Base-by-base conservation (phyloP, 2,329 filamentous ascomycete genomes). In the Aspergillaceae sp. region DNA sequence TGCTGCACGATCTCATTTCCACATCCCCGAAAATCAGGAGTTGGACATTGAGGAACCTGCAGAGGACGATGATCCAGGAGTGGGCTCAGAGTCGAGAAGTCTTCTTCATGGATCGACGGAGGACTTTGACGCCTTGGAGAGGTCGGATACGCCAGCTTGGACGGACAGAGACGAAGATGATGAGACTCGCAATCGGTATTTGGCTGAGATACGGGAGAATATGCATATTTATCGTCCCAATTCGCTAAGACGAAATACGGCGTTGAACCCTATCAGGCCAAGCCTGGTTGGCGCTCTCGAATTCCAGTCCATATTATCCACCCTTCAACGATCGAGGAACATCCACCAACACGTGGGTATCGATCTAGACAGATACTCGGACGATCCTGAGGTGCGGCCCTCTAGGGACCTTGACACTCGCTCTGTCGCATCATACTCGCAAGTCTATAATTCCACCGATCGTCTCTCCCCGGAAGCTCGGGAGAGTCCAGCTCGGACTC, bases 211-310 rank as follows among this genome's bases (percentile, higher is more conserved):
- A 61, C 84, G 85, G 35, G 92, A 83, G 64, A 95, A 88, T 64
- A 98, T 98, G 92, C 85, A 91, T 47, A 76, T 97, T 29, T 82
- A 82, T 54, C 80, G 88, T 26, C 80, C 86, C 1, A 72, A 73
- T 30, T 75, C 80, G 40, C 78, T 82, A 51, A 80, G 84, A 54
- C 84, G 83, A 53, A 88, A 76, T 41, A 81, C 36, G 4, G 36
- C 87, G 2, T 78, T 90, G 50, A 91, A 83, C 5, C 86, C 89
- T 0, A 96, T 98, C 51, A 79, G 92, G 38, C 91, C 92, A 1
- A 97, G 92, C 71, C 72, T 98, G 41, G 84, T 98, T 3, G 92
- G 92, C 38, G 92, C 87, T 6, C 74, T 98, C 47, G 92, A 98
- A 67, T 98, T 98, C 57, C 80, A 90, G 56, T 91, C 91, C 2